phyloP scores from a whole-genome alignment of 116 monocot species.

The Papilionanthe hybrid region DNA sequence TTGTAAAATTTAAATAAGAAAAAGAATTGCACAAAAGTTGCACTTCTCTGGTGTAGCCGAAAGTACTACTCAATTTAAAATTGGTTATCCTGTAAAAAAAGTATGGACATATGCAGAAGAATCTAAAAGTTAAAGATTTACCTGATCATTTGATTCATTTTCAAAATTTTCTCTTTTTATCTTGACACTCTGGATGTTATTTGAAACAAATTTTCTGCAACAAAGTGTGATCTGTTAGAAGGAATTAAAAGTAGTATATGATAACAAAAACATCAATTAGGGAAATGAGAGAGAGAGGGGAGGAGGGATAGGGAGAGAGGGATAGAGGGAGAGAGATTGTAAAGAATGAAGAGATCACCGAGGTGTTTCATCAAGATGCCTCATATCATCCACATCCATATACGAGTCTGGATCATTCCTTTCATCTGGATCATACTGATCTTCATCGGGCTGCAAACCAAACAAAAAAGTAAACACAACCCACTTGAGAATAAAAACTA shows the following conservation, averaged over 20 bases:
- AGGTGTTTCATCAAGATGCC: conserved; percentile 31
- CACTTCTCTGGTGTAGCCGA: not conserved
- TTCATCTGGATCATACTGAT: conserved; percentile 59
- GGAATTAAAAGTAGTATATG: not conserved
- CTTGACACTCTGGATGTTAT: conserved; percentile 38
- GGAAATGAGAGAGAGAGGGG: too few relatives aligned
- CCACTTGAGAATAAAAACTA: not conserved
- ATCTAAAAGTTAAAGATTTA: conserved; percentile 8
- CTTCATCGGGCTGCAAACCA: conserved; percentile 58
- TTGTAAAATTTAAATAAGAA: not conserved
- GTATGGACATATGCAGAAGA: not conserved
- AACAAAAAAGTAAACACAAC: not conserved
- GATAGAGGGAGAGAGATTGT: not conserved
- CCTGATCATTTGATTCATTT: conserved; percentile 62
- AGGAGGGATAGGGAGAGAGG: not conserved
- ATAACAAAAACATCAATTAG: not conserved
- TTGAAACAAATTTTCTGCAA: conserved; percentile 47
- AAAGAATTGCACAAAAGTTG: not conserved
- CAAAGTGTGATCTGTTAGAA: conserved; percentile 3
- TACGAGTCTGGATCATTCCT: conserved; percentile 58
- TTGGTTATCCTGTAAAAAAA: not conserved
- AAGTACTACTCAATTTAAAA: not conserved
- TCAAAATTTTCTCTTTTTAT: conserved; percentile 62
- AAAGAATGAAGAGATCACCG: conserved; percentile 5
- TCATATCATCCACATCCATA: conserved; percentile 38